Evolutionary conservation across 1,284 basidiomycete genomes (phyloP).

Genomic region (Leccinum subatratum): DNA sequence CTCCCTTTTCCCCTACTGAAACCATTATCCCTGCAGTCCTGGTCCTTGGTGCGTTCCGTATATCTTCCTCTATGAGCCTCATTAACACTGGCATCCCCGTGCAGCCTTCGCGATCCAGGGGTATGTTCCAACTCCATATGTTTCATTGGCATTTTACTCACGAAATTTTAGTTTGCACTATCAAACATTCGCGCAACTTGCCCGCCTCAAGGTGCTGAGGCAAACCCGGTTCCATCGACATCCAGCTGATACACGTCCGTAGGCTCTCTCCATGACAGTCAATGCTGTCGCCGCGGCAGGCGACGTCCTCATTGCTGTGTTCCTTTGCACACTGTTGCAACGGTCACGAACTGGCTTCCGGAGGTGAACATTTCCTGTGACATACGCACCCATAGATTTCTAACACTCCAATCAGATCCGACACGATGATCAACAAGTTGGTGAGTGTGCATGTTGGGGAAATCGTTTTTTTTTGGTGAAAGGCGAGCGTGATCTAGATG

Average conservation of each 20-base stretch:
- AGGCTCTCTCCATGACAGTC: constrained; percentile 48
- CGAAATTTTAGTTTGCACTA: constrained; percentile 26
- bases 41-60: constrained; percentile 22
- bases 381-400: background rate
- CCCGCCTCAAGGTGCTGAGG: constrained; percentile 24
- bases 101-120: constrained; percentile 39
- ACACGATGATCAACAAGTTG: constrained; percentile 46
- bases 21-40: constrained; percentile 11
- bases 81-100: constrained; percentile 1
- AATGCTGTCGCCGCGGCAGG: constrained; percentile 57
- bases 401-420: constrained; percentile 34
- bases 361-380: constrained; percentile 35
- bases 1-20: constrained; percentile 8
- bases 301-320: constrained; percentile 53
- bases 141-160: constrained; percentile 2
- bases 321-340: constrained; percentile 50
- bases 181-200: constrained; percentile 40
- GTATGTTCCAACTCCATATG: constrained; percentile 30
- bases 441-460: constrained; percentile 22
- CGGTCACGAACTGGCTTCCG: constrained; percentile 55
- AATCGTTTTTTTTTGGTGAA: background rate
- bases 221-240: background rate
- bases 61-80: background rate
- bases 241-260: constrained; percentile 2
- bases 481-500: constrained; percentile 32